A percentile compares a stretch with the other conserved stretches of the same genome.
These are phyloP conservation scores for Colletotrichum australisinense DNA, from an alignment of 2,329 filamentous ascomycete species.

Conservation along the genomic window DNA sequence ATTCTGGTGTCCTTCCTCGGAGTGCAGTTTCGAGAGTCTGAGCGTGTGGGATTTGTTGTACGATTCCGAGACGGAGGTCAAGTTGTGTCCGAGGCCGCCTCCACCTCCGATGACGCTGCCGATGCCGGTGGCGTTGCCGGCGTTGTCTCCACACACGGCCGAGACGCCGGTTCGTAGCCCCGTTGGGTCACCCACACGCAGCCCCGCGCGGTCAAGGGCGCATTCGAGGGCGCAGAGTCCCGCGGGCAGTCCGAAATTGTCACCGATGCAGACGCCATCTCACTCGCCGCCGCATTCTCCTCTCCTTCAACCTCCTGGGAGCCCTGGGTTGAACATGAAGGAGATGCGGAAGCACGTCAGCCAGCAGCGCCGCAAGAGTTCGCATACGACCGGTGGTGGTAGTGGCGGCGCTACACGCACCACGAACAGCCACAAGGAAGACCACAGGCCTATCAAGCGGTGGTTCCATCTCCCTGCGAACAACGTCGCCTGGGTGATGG, in stretches of 20 bases:
- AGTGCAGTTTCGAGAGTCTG: conserved; percentile 34
- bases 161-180: neutral
- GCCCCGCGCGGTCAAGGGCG: conserved; percentile 11
- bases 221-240: neutral
- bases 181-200: neutral
- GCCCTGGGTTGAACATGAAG: conserved; percentile 4
- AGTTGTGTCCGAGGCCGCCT: conserved; percentile 19
- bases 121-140: neutral
- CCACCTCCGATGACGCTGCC: neutral
- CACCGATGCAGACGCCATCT: neutral
- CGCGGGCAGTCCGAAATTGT: neutral
- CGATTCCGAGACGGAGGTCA: conserved; percentile 33
- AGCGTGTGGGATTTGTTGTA: conserved; percentile 37
- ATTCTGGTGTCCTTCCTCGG: conserved; percentile 34
- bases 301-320: neutral
- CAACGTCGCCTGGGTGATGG: conserved; percentile 37
- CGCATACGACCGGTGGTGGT: conserved; percentile 1
- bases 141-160: neutral
- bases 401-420: neutral
- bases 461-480: conserved; percentile 37
- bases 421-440: neutral
- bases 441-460: conserved; percentile 30
- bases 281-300: conserved; percentile 24
- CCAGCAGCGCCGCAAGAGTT: conserved; percentile 24
- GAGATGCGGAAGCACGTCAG: conserved; percentile 13